A percentile compares a stretch with the other conserved stretches of the same genome.
phyloP scores from a whole-genome alignment of 257 asterid genomes.

The Capsicum chinense region DNA sequence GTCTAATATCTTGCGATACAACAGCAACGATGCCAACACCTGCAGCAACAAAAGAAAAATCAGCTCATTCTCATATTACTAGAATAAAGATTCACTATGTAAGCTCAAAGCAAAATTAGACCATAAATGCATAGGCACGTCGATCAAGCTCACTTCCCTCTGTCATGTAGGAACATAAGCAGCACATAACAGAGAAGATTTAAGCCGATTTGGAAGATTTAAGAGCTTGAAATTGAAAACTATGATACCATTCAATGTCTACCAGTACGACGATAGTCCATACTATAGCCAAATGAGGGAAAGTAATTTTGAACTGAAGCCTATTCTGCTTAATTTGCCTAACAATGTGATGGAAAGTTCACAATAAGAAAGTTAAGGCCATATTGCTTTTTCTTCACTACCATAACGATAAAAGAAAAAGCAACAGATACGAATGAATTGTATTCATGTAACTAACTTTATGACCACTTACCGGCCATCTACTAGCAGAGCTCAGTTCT shows the following conservation, averaged over 20 bases:
- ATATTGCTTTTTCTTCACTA: neutral
- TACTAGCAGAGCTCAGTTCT: slow-evolving; percentile 86
- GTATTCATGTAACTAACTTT: neutral
- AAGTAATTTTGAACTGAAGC: neutral
- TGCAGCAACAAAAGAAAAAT: slow-evolving; percentile 36
- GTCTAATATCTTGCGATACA: slow-evolving; percentile 85
- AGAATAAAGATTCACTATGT: neutral
- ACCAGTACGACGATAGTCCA: neutral
- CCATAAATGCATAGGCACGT: neutral
- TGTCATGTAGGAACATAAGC: neutral
- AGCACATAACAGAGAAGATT: neutral
- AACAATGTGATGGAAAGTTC: neutral
- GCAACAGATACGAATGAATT: neutral
- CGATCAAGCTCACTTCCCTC: neutral
- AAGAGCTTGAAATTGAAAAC: neutral
- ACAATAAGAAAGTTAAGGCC: neutral
- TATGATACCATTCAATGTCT: neutral
- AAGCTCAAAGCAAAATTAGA: neutral
- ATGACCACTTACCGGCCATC: slow-evolving; percentile 91
- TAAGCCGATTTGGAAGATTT: neutral
- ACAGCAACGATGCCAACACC: slow-evolving; percentile 85
- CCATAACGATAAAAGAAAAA: neutral
- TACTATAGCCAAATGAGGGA: slow-evolving; percentile 7
- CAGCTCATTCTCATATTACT: neutral
- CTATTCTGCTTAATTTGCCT: neutral